Base-by-base conservation (phyloP, 1,139 yeast genomes). In the Meyerozyma sp. region DNA sequence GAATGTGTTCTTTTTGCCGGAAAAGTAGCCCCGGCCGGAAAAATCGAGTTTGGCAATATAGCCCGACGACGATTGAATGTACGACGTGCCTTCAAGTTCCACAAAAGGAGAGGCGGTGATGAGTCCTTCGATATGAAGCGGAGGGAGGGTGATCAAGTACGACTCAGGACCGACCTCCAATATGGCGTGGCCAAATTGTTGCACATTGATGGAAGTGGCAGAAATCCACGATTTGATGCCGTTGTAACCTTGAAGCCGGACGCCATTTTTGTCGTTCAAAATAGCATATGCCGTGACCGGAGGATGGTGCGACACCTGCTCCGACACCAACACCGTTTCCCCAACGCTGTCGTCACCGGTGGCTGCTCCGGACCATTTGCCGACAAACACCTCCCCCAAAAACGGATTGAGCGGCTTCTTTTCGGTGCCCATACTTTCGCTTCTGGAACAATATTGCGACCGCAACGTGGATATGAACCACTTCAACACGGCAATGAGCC, bases 381-480 rank as follows among this genome's bases (percentile, higher is more conserved):
- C 97, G 32, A 88, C 86, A 56, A 90, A 93, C 39, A 89, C 73
- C 66, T 91, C 98, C 44, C 98, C 98, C 54, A 93, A 70, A 58
- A 91, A 91, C 40, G 98, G 98, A 62, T 91, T 91, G 60, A 93
- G 73, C 4, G 97, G 98, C 66, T 93, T 93, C 78, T 93, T 93
- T 67, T 93, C 98, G 35, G 89, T 76, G 16, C 97, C 98, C 78
- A 86, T 78, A 46, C 82, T 76, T 68, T 91, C 97, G 62, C 83
- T 88, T 63, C 98, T 79, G 39, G 95, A 85, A 62, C 96, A 87
- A 64, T 91, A 93, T 66, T 91, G 98, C 18, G 96, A 88, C 60
- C 93, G 81, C 55, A 93, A 75, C 20, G 97, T 90, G 27, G 95
- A 84, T 46, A 93, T 81, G 58, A 90, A 91, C 96, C 98, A 90